Evolutionary conservation across 345 rosid species (phyloP), one percentile per base, ranked within the genome.

Genomic region (Rhizophora mangle): DNA sequence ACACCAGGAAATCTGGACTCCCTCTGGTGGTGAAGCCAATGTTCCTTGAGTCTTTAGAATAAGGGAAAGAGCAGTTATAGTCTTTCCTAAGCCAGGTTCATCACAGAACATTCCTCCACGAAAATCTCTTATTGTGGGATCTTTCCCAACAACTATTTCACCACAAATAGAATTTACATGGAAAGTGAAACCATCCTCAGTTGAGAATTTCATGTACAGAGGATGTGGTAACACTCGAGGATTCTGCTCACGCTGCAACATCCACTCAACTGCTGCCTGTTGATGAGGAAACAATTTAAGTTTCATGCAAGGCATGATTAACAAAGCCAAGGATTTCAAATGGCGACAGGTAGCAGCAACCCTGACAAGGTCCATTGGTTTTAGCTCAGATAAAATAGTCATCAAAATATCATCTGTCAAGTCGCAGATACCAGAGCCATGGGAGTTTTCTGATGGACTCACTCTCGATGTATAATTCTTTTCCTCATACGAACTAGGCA

Each of bases 81-180:
- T 94, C 82, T 94, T 94, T 74, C 99, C 99, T 63, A 94, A 80
- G 72, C 99, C 99, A 72, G 99, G 99, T 80, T 94, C 99, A 81
- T 94, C 98, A 75, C 98, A 94, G 79, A 94, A 89, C 96, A 94
- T 82, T 74, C 97, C 98, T 63, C 98, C 98, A 68, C 74, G 84
- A 67, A 94, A 94, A 81, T 91, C 98, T 76, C 77, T 85, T 36
- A 91, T 69, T 30, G 82, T 76, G n/a, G 97, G 98, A 74, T 80
- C 87, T 46, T 67, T 64, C 66, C 83, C 97, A 68, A 82, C 63
- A 74, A 78, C 82, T 72, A 95, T 70, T 71, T 83, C 85, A 66
- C 97, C 97, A 77, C 92, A 77, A 77, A 90, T 86, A 75, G 81
- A 64, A 76, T 88, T 87, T 49, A 92, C 54, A 82, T 69, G 81